Conservation (phyloP, 768 basidiomycete species). For the Leccinum subgranulosum region DNA sequence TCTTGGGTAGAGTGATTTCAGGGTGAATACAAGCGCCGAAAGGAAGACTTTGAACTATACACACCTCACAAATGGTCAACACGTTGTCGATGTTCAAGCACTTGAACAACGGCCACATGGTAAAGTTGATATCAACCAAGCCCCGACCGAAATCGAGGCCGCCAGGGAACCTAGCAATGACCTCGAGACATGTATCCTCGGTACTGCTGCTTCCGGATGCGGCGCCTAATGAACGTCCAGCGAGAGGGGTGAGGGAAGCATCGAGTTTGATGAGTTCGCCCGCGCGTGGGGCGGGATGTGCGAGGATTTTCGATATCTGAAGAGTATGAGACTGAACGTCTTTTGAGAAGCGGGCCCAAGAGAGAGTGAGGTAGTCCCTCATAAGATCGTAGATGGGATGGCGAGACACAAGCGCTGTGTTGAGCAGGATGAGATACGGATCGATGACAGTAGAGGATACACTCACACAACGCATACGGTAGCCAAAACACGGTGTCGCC, state of each 20-base stretch:
- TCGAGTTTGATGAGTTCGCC: constrained; percentile 86
- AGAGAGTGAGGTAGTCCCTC: constrained; percentile 93
- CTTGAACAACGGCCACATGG: constrained; percentile 96
- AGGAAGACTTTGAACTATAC: background rate
- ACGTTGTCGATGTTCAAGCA: constrained; percentile 92
- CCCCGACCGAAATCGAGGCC: constrained; percentile 90
- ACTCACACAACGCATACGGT: constrained; percentile 85
- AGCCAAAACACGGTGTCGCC: constrained; percentile 94
- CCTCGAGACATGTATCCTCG: constrained; percentile 61
- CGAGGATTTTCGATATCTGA: constrained; percentile 84
- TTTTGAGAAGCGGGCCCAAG: constrained; percentile 92
- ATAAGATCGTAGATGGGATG: constrained; percentile 94
- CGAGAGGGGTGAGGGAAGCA: constrained; percentile 60
- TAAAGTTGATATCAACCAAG: constrained; percentile 90
- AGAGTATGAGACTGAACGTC: constrained; percentile 91
- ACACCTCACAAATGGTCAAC: constrained; percentile 85
- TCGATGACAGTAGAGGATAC: background rate
- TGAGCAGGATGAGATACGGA: constrained; percentile 6
- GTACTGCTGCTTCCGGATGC: constrained; percentile 23
- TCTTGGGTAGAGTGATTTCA: constrained; percentile 37
- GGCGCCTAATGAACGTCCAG: constrained; percentile 42
- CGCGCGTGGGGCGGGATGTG: constrained; percentile 82
- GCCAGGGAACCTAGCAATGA: constrained; percentile 89
- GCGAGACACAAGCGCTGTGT: constrained; percentile 79
- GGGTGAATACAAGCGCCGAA: background rate